phyloP scores from a whole-genome alignment of 2,329 filamentous ascomycete species.

The Pestalotiopsis sp. region DNA sequence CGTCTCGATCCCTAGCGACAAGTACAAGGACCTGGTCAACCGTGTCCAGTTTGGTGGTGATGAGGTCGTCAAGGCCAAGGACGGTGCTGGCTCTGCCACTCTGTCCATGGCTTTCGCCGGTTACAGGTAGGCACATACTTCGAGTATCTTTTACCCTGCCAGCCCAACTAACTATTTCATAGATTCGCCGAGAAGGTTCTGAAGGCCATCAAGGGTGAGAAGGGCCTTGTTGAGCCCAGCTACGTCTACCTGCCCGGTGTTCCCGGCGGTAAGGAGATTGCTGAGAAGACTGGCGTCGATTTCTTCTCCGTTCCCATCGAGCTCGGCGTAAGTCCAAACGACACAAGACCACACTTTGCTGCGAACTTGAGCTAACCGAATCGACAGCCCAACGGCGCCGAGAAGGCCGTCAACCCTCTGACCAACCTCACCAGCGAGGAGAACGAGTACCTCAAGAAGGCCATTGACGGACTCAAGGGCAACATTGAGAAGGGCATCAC shows the following conservation, averaged over 20 bases:
- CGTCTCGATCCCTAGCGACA: constrained; percentile 82
- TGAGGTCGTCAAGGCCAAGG: constrained; percentile 94
- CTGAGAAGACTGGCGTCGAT: constrained; percentile 80
- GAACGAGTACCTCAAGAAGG: constrained; percentile 80
- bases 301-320: constrained; percentile 97
- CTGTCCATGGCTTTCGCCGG: constrained; percentile 96
- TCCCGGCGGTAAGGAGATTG: constrained; percentile 81
- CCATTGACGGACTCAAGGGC: constrained; percentile 77
- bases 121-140: constrained; percentile 66
- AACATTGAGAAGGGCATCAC: constrained; percentile 94
- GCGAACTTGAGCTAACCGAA: constrained; percentile 19
- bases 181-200: constrained; percentile 95
- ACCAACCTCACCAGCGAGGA: constrained; percentile 80
- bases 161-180: background rate
- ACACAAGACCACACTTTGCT: background rate
- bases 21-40: constrained; percentile 88
- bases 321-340: constrained; percentile 75
- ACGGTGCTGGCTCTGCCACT: constrained; percentile 86
- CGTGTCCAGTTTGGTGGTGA: constrained; percentile 98
- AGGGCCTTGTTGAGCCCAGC: constrained; percentile 90
- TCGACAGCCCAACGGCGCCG: constrained; percentile 74
- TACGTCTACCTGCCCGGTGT: constrained; percentile 95
- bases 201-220: constrained; percentile 85
- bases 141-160: too few species aligned
- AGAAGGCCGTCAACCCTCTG: constrained; percentile 84